Base-by-base conservation (phyloP, 1,284 basidiomycete genomes). In the Stereum hirsutum region DNA sequence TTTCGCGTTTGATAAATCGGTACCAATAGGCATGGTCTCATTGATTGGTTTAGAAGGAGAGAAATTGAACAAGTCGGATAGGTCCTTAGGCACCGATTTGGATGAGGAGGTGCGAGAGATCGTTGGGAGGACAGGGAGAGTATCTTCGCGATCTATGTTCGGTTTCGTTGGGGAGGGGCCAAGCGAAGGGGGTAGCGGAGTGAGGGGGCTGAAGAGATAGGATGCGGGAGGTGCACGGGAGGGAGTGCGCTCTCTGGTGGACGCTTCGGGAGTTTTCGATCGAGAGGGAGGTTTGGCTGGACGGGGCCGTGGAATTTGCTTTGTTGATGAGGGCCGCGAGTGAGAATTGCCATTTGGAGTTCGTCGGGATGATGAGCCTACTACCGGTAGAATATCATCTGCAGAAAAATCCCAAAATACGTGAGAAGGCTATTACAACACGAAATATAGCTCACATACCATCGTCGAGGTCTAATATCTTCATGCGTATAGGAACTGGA, bases 11-110 rank as follows among this genome's bases (percentile, higher is more conserved):
- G 36, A 30, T 12, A 28, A 8, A 10, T 21, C 25, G 19, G 28
- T 39, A 23, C 5, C 0, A n/a, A n/a, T n/a, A n/a, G n/a, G n/a
- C n/a, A n/a, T n/a, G n/a, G n/a, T n/a, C n/a, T n/a, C n/a, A n/a
- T n/a, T n/a, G n/a, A n/a, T n/a, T n/a, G n/a, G n/a, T 25, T 28
- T 24, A 10, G 49, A 40, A 4, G 54, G 46, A 11, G 54, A 46
- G 32, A 59, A 55, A 23, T 59, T 52, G 49, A 68, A 67, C 1
- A 68, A 53, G 20, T 49, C 46, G 1, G 64, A 62, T 8, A 68
- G 50, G 38, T 65, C 57, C 40, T 58, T 63, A 1, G 58, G 49
- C 6, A 53, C 39, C 17, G 52, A 49, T 37, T 45, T 56, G 19
- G 58, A 51, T 14, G 55, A 53, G 17, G 51, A 27, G 21, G 51